phyloP scores from a whole-genome alignment of 495 filamentous ascomycete species.

The Penicillium mononematosum region DNA sequence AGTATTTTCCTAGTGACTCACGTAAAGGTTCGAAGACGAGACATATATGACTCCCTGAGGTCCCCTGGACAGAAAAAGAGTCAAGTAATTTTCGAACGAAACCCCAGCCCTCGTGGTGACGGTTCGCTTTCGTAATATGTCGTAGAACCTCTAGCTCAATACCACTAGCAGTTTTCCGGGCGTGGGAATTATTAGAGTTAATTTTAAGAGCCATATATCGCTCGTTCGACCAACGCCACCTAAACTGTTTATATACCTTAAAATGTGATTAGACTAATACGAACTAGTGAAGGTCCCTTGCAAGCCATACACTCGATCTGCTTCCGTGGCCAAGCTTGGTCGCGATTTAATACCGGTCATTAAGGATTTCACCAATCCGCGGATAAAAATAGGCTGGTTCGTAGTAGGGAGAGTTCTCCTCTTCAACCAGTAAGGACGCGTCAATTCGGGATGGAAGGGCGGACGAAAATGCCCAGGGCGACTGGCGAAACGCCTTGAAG shows the following conservation, averaged over 20 bases:
- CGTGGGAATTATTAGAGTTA: conserved; percentile 17
- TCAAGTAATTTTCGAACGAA: conserved; percentile 33
- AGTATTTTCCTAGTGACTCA: conserved; percentile 9
- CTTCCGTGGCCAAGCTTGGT: conserved; percentile 42
- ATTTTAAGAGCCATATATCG: conserved; percentile 41
- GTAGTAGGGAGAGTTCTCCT: conserved; percentile 40
- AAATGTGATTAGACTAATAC: conserved; percentile 7
- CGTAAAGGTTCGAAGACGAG: conserved; percentile 29
- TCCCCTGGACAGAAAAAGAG: conserved; percentile 28
- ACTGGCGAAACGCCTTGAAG: conserved; percentile 8
- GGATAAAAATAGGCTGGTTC: conserved; percentile 37
- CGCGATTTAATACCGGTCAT: conserved; percentile 37
- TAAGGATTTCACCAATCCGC: conserved; percentile 35
- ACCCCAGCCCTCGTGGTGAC: conserved; percentile 44
- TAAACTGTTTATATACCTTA: conserved; percentile 7
- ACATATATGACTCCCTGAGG: conserved; percentile 26
- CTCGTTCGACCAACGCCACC: conserved; percentile 31
- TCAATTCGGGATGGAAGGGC: conserved; percentile 14
- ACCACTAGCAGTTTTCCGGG: conserved; percentile 18
- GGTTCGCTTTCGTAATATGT: conserved; percentile 21
- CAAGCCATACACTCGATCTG: conserved; percentile 41
- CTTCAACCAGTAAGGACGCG: conserved; percentile 23
- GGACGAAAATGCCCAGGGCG: conserved; percentile 7
- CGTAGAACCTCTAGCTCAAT: conserved; percentile 21
- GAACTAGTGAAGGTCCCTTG: conserved; percentile 33